These are phyloP conservation scores for Sugiyamaella novakii DNA, from an alignment of 1,139 yeast genomes.

Conservation along the genomic window DNA sequence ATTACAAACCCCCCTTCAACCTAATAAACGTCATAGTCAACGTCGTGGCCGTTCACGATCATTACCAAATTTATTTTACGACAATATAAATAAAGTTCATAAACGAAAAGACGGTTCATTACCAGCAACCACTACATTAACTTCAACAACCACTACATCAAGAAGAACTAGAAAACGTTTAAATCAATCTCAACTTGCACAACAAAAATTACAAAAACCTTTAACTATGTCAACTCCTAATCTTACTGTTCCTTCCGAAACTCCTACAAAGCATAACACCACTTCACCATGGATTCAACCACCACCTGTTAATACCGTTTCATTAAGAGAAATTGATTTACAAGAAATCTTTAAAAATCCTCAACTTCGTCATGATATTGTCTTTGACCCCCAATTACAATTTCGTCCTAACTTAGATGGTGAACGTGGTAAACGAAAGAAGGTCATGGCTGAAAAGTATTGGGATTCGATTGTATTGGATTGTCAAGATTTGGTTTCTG, in stretches of 20 bases:
- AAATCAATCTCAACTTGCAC: conserved; percentile 1
- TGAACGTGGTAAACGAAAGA: conserved; percentile 81
- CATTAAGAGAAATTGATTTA: conserved; percentile 81
- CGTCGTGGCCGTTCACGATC: conserved; percentile 34
- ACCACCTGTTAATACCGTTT: conserved; percentile 89
- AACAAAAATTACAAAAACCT: conserved; percentile 1
- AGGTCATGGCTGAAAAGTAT: conserved; percentile 71
- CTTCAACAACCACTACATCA: not conserved
- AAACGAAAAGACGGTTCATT: conserved; percentile 21
- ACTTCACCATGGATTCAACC: conserved; percentile 41
- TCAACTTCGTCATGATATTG: conserved; percentile 87
- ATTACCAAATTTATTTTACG: conserved; percentile 31
- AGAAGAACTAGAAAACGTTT: conserved; percentile 2
- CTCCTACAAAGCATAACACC: conserved; percentile 25
- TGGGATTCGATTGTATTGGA: conserved; percentile 79
- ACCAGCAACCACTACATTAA: not conserved
- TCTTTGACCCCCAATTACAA: conserved; percentile 90
- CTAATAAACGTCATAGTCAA: conserved; percentile 23
- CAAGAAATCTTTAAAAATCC: conserved; percentile 91
- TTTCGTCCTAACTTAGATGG: conserved; percentile 92
- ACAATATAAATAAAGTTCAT: conserved; percentile 27
- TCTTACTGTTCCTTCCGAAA: conserved; percentile 9
- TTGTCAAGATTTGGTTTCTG: conserved; percentile 40
- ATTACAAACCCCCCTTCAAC: conserved; percentile 11
- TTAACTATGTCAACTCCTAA: conserved; percentile 16